Percentiles rank a stretch among this genome's conserved stretches.
Evolutionary conservation across 2,329 filamentous ascomycete genomes (phyloP).

Genomic region (Cordyceps javanica): DNA sequence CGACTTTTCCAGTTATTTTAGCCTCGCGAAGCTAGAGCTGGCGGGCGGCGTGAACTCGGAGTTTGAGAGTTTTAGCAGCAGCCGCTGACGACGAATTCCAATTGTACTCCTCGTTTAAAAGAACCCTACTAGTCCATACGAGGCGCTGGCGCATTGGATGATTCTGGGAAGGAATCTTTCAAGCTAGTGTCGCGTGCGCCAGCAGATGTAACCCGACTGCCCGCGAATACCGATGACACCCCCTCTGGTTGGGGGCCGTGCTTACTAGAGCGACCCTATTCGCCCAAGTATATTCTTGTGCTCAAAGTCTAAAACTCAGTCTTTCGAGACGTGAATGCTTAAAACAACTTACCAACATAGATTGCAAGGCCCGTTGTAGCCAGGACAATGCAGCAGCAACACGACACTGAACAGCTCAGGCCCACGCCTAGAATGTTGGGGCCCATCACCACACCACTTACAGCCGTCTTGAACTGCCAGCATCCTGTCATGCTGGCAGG

Average conservation of each 20-base stretch:
- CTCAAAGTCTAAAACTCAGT: too few relatives aligned
- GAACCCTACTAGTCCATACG: too few relatives aligned
- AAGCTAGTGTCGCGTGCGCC: too few relatives aligned
- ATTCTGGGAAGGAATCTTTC: too few relatives aligned
- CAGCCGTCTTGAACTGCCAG: constrained; percentile 69
- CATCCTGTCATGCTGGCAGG: constrained; percentile 93
- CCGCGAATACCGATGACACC: too few relatives aligned
- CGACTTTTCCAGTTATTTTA: background rate
- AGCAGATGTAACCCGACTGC: too few relatives aligned
- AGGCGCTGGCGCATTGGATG: too few relatives aligned
- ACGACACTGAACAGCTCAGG: background rate
- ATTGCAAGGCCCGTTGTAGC: background rate
- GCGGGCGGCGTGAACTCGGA: background rate
- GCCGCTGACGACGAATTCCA: background rate
- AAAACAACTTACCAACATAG: background rate
- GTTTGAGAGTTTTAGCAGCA: background rate
- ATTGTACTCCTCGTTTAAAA: background rate
- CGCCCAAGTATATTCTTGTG: too few relatives aligned
- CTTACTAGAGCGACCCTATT: too few relatives aligned
- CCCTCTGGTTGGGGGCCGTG: too few relatives aligned
- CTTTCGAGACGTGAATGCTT: too few relatives aligned
- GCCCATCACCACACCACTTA: constrained; percentile 70
- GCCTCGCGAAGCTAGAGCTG: background rate
- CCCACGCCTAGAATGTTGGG: constrained; percentile 27
- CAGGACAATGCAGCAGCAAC: background rate